Evolutionary conservation across 2,329 filamentous ascomycete genomes (phyloP).

Genomic region (Calonectria naviculata): DNA sequence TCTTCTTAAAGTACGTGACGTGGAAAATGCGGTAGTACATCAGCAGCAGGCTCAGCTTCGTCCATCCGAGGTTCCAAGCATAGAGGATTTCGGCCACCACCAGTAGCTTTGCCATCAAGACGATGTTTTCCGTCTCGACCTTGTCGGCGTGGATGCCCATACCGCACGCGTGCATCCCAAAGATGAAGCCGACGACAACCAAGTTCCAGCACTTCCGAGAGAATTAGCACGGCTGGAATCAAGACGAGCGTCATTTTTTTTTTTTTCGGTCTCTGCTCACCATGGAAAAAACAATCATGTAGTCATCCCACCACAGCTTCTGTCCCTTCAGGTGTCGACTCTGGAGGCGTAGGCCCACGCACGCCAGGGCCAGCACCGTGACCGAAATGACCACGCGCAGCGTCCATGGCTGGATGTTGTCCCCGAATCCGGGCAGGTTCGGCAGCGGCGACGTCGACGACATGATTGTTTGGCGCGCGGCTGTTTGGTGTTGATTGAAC

Average conservation of each 20-base stretch:
- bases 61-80: slow-evolving; percentile 58
- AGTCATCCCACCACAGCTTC: slow-evolving; percentile 63
- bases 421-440: slow-evolving; percentile 34
- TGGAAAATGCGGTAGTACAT: slow-evolving; percentile 66
- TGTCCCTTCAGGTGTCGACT: slow-evolving; percentile 56
- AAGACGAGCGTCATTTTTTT: neutral
- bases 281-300: slow-evolving; percentile 60
- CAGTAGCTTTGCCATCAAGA: slow-evolving; percentile 58
- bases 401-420: slow-evolving; percentile 56
- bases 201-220: slow-evolving; percentile 51
- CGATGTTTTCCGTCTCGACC: slow-evolving; percentile 48
- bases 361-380: slow-evolving; percentile 52
- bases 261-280: slow-evolving; percentile 40
- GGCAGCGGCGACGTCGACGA: slow-evolving; percentile 28
- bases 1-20: slow-evolving; percentile 54
- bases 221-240: neutral
- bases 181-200: slow-evolving; percentile 58
- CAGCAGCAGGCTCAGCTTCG: slow-evolving; percentile 61
- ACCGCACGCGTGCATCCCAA: slow-evolving; percentile 57
- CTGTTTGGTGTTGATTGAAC: neutral
- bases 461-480: neutral
- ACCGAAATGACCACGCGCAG: slow-evolving; percentile 52
- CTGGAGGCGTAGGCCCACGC: slow-evolving; percentile 53
- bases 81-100: slow-evolving; percentile 61
- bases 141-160: slow-evolving; percentile 59